Evolutionary conservation across 2,329 filamentous ascomycete species (phyloP).

Genomic region (Tolypocladium endophyticum): DNA sequence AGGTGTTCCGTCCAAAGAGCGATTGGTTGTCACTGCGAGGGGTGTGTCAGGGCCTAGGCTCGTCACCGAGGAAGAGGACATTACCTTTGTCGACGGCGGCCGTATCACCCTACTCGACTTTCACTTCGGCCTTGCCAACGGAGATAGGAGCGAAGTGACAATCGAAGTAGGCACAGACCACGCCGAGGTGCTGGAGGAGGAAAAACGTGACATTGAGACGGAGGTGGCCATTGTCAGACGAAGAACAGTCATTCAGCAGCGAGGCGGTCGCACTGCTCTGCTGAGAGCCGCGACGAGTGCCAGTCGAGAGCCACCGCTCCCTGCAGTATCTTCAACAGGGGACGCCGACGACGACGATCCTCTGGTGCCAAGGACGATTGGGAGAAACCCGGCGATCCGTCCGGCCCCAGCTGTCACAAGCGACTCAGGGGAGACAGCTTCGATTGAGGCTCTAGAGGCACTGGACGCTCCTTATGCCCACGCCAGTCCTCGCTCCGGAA

Average conservation of each 20-base stretch:
- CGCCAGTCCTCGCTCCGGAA: conserved; percentile 58
- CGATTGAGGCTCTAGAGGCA: conserved; percentile 47
- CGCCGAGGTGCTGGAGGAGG: conserved; percentile 62
- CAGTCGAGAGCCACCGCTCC: conserved; percentile 14
- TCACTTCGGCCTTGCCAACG: conserved; percentile 48
- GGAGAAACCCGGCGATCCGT: conserved; percentile 12
- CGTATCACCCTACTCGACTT: conserved; percentile 67
- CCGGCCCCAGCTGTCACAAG: conserved; percentile 9
- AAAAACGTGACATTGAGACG: conserved; percentile 61
- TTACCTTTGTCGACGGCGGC: conserved; percentile 70
- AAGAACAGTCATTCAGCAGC: conserved; percentile 57
- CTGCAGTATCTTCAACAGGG: conserved; percentile 17
- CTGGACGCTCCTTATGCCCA: conserved; percentile 65
- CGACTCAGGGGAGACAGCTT: conserved; percentile 33
- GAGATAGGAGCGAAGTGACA: conserved; percentile 44
- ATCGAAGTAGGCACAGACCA: conserved; percentile 66
- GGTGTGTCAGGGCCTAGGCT: conserved; percentile 51
- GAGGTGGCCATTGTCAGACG: conserved; percentile 72
- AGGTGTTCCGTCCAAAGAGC: conserved; percentile 36
- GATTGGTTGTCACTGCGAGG: conserved; percentile 60
- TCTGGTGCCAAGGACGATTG: conserved; percentile 38
- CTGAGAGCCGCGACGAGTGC: conserved; percentile 39
- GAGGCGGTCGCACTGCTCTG: conserved; percentile 35
- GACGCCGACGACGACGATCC: conserved; percentile 38
- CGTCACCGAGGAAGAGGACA: conserved; percentile 57